Base-by-base conservation (phyloP, 495 filamentous ascomycete species). In the Aspergillus carlsbadensis region DNA sequence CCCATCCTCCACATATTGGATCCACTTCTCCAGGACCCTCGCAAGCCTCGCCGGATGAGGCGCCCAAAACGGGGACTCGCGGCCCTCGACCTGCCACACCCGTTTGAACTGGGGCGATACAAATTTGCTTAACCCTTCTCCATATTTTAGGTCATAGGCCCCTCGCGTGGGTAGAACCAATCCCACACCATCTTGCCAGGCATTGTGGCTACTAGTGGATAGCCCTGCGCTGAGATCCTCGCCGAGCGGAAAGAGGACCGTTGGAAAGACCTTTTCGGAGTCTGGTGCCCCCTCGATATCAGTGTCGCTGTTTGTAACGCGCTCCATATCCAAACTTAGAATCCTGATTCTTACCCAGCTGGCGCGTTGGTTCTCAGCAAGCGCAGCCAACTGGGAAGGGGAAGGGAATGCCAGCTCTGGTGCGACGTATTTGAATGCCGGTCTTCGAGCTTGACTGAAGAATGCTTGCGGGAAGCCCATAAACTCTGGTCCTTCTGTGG, bases 101-200 rank as follows among this genome's bases (percentile, higher is more conserved):
- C 42, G 20, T 22, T 45, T 22, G 20, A 45, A 22, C 18, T 20
- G 21, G 11, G n/a, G 42, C 15, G 42, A 22, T 7, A 0, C 20
- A 18, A 10, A 10, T 1, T 6, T 22, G 7, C 18, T 45, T 17
- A 22, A 13, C 18, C 11, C 17, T 17, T 6, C 17, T 17, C 42
- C 18, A 13, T 45, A 20, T 8, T 29, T 3, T 8, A 29, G 26
- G 6, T 45, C 42, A 45, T 45, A 45, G 42, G 5, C 20, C 11
- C 22, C 42, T 5, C n/a, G 22, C 20, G 20, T 21, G 4, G 42
- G 42, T 22, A 45, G 11, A 6, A 45, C 13, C 5, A 45, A 22
- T 5, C 42, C 42, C 42, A 45, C 42, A 4, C 42, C 42, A 45
- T 45, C 42, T 13, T 45, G 42, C 42, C 42, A 45, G 6, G 42